Evolutionary conservation across 345 rosid species (phyloP).

Genomic region (Capsella bursapastoris): DNA sequence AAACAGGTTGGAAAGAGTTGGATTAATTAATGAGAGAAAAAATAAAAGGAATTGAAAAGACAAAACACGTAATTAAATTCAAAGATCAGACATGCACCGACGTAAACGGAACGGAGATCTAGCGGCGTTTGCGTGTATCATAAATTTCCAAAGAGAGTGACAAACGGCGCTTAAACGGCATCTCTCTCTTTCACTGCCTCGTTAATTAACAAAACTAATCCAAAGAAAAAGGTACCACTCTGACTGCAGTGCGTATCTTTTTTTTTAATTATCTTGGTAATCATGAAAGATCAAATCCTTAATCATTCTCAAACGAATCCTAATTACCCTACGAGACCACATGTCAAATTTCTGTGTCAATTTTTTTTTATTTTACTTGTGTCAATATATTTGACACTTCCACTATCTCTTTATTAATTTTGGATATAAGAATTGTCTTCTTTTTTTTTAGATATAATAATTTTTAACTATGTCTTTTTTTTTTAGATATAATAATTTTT

Average conservation of each 20-base stretch:
- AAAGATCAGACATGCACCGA: slow-evolving; percentile 41
- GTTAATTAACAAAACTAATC: slow-evolving; percentile 32
- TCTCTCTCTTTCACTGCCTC: slow-evolving; percentile 12
- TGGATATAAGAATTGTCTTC: too few relatives aligned
- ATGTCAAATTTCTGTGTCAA: too few relatives aligned
- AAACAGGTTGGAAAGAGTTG: too few relatives aligned
- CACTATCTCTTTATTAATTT: too few relatives aligned
- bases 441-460: too few relatives aligned
- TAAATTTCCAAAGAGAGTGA: slow-evolving; percentile 4
- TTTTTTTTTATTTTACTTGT: too few relatives aligned
- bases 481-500: too few relatives aligned
- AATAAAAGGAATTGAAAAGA: background rate
- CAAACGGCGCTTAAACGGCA: slow-evolving; percentile 49
- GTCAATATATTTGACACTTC: too few relatives aligned
- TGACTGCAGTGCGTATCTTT: slow-evolving; percentile 30
- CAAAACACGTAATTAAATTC: slow-evolving; percentile 15
- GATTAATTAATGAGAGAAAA: background rate
- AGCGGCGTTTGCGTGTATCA: slow-evolving; percentile 27
- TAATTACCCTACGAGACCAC: too few relatives aligned
- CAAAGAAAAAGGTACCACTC: slow-evolving; percentile 10
- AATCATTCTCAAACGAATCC: too few relatives aligned
- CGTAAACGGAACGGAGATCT: slow-evolving; percentile 51
- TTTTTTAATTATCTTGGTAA: slow-evolving; percentile 8
- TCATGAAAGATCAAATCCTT: slow-evolving; percentile 10
- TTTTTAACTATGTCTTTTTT: too few relatives aligned